phyloP scores from a whole-genome alignment of 257 asterid genomes.

The Nicotiana noctiflora region DNA sequence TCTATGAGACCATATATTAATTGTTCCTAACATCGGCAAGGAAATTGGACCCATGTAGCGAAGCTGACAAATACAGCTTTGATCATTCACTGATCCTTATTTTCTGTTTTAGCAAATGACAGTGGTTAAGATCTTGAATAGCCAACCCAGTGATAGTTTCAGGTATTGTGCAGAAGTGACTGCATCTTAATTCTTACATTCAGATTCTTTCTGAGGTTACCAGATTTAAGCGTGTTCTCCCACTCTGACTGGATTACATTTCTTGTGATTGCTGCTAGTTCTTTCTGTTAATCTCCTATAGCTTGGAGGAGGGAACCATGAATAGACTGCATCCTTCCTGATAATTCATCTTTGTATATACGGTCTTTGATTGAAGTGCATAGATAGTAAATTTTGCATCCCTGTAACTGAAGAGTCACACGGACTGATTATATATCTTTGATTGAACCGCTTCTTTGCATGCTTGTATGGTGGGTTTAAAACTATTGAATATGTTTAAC shows the following conservation, averaged over 20 bases:
- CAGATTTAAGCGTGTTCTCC: not conserved
- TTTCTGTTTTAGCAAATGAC: not conserved
- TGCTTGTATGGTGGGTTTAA: conserved; percentile 3
- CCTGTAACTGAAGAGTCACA: conserved; percentile 1
- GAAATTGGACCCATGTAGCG: not conserved
- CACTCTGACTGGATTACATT: not conserved
- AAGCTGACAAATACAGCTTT: not conserved
- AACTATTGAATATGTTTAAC: not conserved
- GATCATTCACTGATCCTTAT: not conserved
- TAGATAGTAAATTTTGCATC: not conserved
- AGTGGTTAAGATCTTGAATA: too few species aligned
- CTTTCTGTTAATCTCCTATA: not conserved
- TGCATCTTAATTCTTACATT: not conserved
- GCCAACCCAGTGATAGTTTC: not conserved
- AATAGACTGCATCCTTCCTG: not conserved
- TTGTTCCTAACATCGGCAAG: not conserved
- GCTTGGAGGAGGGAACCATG: not conserved
- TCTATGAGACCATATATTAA: not conserved
- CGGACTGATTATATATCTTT: not conserved
- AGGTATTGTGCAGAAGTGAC: not conserved
- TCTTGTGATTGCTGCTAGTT: not conserved
- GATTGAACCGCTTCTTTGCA: not conserved
- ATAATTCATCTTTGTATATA: not conserved
- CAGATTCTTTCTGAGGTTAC: not conserved
- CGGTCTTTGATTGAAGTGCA: not conserved